Conservation (phyloP, 2,329 filamentous ascomycete species). For the Elsinoe perseae region DNA sequence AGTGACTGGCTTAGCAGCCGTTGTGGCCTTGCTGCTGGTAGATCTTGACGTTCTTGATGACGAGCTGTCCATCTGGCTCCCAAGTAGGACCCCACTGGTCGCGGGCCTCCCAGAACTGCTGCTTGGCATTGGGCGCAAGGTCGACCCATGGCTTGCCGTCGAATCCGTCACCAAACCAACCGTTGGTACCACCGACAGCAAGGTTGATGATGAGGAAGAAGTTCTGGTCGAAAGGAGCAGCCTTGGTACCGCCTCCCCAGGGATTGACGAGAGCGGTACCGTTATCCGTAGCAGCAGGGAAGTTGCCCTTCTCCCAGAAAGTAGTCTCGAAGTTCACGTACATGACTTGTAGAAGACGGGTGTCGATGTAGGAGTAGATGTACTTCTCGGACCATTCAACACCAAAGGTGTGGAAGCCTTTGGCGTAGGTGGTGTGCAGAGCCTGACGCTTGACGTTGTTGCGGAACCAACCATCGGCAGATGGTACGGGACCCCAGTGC, state of each 20-base stretch:
- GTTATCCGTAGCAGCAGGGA: constrained; percentile 29
- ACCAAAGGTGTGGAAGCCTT: constrained; percentile 66
- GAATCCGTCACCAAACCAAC: constrained; percentile 71
- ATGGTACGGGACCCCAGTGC: constrained; percentile 69
- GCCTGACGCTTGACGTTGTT: constrained; percentile 71
- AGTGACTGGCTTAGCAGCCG: constrained; percentile 30
- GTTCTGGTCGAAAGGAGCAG: constrained; percentile 36
- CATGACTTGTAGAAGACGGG: constrained; percentile 67
- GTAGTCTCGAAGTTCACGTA: constrained; percentile 52
- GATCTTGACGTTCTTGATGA: constrained; percentile 37
- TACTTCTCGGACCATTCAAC: constrained; percentile 85
- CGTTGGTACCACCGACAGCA: constrained; percentile 38
- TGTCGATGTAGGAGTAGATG: constrained; percentile 79
- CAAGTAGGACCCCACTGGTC: constrained; percentile 33
- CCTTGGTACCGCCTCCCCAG: constrained; percentile 31
- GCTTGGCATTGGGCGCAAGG: constrained; percentile 54
- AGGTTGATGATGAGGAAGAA: constrained; percentile 38
- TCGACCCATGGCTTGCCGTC: constrained; percentile 75
- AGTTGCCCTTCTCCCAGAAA: constrained; percentile 34
- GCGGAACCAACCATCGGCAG: constrained; percentile 73
- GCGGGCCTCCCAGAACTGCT: constrained; percentile 63
- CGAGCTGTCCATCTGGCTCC: constrained; percentile 34
- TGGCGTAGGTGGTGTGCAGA: constrained; percentile 65
- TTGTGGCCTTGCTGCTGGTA: constrained; percentile 44
- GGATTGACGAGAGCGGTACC: constrained; percentile 32